These are phyloP conservation scores for Scutellaria minor DNA, from an alignment of 257 asterid species.

Conservation along the genomic window DNA sequence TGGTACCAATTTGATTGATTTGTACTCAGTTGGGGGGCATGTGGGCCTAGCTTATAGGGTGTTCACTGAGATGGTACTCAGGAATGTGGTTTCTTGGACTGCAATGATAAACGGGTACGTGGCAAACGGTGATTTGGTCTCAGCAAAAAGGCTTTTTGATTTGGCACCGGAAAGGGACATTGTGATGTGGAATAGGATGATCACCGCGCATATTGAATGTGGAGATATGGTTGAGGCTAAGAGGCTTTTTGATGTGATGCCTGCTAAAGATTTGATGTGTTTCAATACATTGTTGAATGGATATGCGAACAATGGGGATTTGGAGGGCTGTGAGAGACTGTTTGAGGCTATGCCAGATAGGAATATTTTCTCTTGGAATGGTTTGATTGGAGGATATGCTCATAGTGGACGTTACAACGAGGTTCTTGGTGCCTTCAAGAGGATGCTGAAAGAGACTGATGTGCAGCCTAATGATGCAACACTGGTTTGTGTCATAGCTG, in stretches of 20 bases:
- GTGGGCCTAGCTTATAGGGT: conserved; percentile 59
- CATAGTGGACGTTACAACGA: conserved; percentile 48
- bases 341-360: conserved; percentile 65
- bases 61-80: conserved; percentile 71
- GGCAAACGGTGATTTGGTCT: conserved; percentile 54
- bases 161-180: conserved; percentile 80
- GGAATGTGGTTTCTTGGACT: conserved; percentile 90
- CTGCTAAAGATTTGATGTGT: conserved; percentile 73
- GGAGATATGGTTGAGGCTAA: conserved; percentile 74
- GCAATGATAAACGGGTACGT: conserved; percentile 72
- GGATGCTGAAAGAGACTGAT: conserved; percentile 58
- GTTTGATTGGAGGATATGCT: conserved; percentile 74
- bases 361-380: conserved; percentile 90
- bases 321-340: conserved; percentile 61
- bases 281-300: conserved; percentile 85
- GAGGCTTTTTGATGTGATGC: conserved; percentile 73
- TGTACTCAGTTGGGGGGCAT: conserved; percentile 52
- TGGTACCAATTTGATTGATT: conserved; percentile 77
- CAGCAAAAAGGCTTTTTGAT: conserved; percentile 74
- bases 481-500: conserved; percentile 63
- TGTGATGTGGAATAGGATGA: conserved; percentile 80
- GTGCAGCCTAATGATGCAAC: conserved; percentile 82
- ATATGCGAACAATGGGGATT: conserved; percentile 67
- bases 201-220: conserved; percentile 53
- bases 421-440: conserved; percentile 60